phyloP scores from a whole-genome alignment of 768 basidiomycete species.

The Lentinula sp. region DNA sequence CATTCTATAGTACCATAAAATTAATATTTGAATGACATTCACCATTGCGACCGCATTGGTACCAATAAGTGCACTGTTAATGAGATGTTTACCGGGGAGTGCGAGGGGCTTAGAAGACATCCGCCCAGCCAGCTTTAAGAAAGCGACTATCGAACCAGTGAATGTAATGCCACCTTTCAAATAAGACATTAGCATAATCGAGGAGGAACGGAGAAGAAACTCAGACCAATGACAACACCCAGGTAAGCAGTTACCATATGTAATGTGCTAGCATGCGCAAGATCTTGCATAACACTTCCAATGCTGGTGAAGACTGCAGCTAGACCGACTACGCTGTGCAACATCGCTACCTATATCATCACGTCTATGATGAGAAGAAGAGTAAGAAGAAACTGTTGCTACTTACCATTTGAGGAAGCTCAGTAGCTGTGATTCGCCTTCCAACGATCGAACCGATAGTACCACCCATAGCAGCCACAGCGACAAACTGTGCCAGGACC shows the following conservation, averaged over 20 bases:
- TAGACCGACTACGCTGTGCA: slow-evolving; percentile 87
- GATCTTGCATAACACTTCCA: slow-evolving; percentile 70
- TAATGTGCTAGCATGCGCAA: slow-evolving; percentile 60
- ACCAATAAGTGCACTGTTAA: slow-evolving; percentile 68
- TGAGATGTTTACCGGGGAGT: slow-evolving; percentile 71
- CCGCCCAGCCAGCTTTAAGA: slow-evolving; percentile 78
- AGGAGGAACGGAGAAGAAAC: background rate
- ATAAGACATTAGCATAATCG: background rate
- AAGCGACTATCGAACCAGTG: slow-evolving; percentile 86
- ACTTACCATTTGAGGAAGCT: slow-evolving; percentile 79
- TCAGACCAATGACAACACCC: slow-evolving; percentile 73
- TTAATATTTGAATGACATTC: background rate
- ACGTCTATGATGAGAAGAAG: background rate
- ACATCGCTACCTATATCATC: slow-evolving; percentile 42
- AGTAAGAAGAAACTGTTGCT: background rate
- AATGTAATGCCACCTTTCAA: slow-evolving; percentile 72
- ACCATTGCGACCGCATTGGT: slow-evolving; percentile 65
- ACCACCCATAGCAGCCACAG: slow-evolving; percentile 70
- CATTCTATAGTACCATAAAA: background rate
- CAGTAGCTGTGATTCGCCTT: slow-evolving; percentile 79
- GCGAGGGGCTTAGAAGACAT: slow-evolving; percentile 71
- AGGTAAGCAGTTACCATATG: slow-evolving; percentile 84
- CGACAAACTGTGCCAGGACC: slow-evolving; percentile 72
- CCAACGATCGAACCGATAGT: slow-evolving; percentile 68
- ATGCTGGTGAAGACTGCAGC: slow-evolving; percentile 86